Evolutionary conservation across 2,329 filamentous ascomycete species (phyloP).

Genomic region (Geosmithia morbida): DNA sequence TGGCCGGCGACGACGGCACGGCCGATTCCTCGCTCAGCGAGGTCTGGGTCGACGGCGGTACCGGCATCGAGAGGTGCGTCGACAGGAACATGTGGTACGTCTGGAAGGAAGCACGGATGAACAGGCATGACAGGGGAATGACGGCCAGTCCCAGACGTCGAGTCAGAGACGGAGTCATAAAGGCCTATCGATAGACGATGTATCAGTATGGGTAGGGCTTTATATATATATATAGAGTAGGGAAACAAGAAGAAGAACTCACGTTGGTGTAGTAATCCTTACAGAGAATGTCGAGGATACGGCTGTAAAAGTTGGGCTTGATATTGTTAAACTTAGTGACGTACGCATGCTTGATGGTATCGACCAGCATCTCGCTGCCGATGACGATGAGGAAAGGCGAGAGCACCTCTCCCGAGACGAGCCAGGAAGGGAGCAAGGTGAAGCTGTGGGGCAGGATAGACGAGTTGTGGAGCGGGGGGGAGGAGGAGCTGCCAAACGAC

Average conservation of each 20-base stretch:
- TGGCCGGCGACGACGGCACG: conserved; percentile 53
- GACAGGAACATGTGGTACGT: conserved; percentile 98
- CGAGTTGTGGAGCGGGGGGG: conserved; percentile 46
- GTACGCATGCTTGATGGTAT: conserved; percentile 94
- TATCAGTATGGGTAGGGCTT: neutral
- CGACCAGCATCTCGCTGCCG: conserved; percentile 91
- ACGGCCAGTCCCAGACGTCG: conserved; percentile 82
- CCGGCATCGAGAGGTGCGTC: conserved; percentile 64
- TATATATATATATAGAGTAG: conserved; percentile 3
- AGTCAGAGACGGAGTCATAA: conserved; percentile 78
- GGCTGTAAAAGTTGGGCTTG: conserved; percentile 75
- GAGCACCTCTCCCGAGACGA: conserved; percentile 67
- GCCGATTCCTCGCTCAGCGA: conserved; percentile 50
- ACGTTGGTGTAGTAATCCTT: conserved; percentile 97
- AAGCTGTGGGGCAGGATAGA: conserved; percentile 85
- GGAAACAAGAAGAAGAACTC: conserved; percentile 13
- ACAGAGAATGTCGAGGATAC: conserved; percentile 83
- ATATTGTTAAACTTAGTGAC: conserved; percentile 98
- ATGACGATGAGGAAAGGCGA: conserved; percentile 89
- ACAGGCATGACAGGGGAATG: conserved; percentile 84
- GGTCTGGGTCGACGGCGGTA: conserved; percentile 50
- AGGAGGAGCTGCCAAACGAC: conserved; percentile 16
- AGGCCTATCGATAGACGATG: conserved; percentile 43
- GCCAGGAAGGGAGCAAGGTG: conserved; percentile 71
- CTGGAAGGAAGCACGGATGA: conserved; percentile 86